A percentile compares a stretch with the other conserved stretches of the same genome.
Evolutionary conservation across 495 filamentous ascomycete species (phyloP).

Genomic region (Aspergillus steynii): DNA sequence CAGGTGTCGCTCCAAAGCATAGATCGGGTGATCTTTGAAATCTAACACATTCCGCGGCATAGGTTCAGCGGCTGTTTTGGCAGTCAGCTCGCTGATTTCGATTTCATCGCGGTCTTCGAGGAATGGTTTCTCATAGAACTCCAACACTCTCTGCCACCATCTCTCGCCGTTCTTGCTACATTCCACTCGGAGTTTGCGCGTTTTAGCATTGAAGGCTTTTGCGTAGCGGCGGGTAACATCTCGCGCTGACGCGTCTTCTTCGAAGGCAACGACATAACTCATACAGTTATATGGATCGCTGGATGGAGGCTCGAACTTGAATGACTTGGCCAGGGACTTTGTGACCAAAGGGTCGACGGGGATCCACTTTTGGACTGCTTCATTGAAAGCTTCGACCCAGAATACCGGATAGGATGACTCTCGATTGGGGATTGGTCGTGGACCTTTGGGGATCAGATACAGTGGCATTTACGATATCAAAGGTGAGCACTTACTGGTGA

Average conservation of each 20-base stretch:
- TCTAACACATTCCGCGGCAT: conserved; percentile 90
- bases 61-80: conserved; percentile 70
- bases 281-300: conserved; percentile 71
- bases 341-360: conserved; percentile 85
- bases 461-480: not conserved
- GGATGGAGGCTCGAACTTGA: conserved; percentile 77
- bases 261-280: conserved; percentile 84
- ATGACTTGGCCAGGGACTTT: conserved; percentile 68
- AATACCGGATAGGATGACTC: conserved; percentile 76
- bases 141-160: conserved; percentile 72
- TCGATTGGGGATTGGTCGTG: conserved; percentile 19
- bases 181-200: conserved; percentile 73
- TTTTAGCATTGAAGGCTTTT: conserved; percentile 86
- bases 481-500: conserved; percentile 7
- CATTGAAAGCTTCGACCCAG: conserved; percentile 91
- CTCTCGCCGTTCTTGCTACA: conserved; percentile 59
- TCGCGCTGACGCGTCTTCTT: conserved; percentile 68
- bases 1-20: conserved; percentile 87
- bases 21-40: conserved; percentile 90
- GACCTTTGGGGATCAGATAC: conserved; percentile 18
- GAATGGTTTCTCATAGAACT: conserved; percentile 57
- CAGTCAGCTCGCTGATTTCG: conserved; percentile 73
- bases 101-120: conserved; percentile 72
- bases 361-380: conserved; percentile 85
- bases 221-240: conserved; percentile 83